Evolutionary conservation across 805 yeast species (phyloP).

Genomic region (Phaffomyces opuntiae): DNA sequence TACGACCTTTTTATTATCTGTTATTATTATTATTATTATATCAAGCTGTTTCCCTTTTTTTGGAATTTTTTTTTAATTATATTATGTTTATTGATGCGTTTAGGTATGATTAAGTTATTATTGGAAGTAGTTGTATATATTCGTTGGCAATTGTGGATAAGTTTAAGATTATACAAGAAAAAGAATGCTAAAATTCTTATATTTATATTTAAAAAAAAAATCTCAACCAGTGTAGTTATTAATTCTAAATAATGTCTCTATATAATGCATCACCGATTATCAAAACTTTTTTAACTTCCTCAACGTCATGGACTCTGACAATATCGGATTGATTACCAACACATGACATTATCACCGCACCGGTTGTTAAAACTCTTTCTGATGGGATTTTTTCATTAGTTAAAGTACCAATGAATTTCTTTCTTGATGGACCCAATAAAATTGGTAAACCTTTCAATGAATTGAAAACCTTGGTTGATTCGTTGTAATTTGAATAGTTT

Average conservation of each 20-base stretch:
- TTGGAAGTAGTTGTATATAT: no score
- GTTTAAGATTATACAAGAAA: no score
- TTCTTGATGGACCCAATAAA: slow-evolving; percentile 83
- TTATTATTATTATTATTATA: background rate
- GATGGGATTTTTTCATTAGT: slow-evolving; percentile 50
- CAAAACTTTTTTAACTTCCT: slow-evolving; percentile 46
- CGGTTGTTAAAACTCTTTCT: slow-evolving; percentile 71
- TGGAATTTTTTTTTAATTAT: no score
- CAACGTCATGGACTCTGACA: slow-evolving; percentile 83
- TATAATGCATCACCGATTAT: slow-evolving; percentile 71
- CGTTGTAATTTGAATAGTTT: slow-evolving; percentile 36
- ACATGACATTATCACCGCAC: slow-evolving; percentile 67
- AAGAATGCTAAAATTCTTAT: no score
- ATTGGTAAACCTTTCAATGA: slow-evolving; percentile 43
- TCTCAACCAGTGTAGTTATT: background rate
- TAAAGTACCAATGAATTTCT: slow-evolving; percentile 73
- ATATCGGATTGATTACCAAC: slow-evolving; percentile 70
- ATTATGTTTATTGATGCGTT: no score
- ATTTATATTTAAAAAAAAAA: no score
- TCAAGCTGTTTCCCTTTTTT: no score
- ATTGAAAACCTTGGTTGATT: slow-evolving; percentile 14
- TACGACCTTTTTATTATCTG: slow-evolving; percentile 9
- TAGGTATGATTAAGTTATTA: no score
- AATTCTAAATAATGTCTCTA: slow-evolving; percentile 23
- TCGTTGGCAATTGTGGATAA: no score